Evolutionary conservation across 2,329 filamentous ascomycete species (phyloP).

Genomic region (Fusarium ambrosium): DNA sequence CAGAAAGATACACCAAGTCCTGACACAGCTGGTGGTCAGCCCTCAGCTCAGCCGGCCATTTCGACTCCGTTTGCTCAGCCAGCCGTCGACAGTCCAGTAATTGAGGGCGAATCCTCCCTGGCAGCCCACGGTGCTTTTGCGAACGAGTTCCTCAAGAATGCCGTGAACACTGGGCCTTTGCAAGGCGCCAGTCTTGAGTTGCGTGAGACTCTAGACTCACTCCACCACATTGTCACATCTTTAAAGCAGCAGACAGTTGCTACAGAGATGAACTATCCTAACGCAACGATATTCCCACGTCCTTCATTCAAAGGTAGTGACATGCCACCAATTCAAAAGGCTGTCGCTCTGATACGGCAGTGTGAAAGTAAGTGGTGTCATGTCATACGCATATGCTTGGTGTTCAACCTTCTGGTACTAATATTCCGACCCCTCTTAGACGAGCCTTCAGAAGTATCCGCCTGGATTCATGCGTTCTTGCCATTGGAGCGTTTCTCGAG

Average conservation of each 20-base stretch:
- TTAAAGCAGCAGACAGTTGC: slow-evolving; percentile 44
- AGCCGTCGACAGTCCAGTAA: slow-evolving; percentile 47
- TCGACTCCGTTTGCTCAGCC: slow-evolving; percentile 38
- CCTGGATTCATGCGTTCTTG: slow-evolving; percentile 50
- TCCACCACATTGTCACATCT: slow-evolving; percentile 47
- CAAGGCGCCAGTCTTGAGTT: slow-evolving; percentile 50
- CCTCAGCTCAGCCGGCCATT: slow-evolving; percentile 22
- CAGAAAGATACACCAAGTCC: slow-evolving; percentile 34
- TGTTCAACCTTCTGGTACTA: background rate
- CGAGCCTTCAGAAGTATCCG: slow-evolving; percentile 39
- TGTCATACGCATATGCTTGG: background rate
- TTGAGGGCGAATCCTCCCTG: slow-evolving; percentile 61
- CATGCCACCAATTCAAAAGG: slow-evolving; percentile 43
- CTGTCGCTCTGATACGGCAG: slow-evolving; percentile 38
- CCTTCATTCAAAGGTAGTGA: slow-evolving; percentile 36
- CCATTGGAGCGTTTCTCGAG: slow-evolving; percentile 49
- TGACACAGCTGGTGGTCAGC: slow-evolving; percentile 27
- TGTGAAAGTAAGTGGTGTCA: slow-evolving; percentile 34
- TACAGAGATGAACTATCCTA: slow-evolving; percentile 43
- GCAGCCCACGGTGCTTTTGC: slow-evolving; percentile 62
- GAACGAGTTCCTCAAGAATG: slow-evolving; percentile 59
- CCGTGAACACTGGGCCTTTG: slow-evolving; percentile 48
- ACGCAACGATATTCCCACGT: slow-evolving; percentile 38
- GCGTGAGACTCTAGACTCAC: slow-evolving; percentile 52
- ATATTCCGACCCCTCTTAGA: slow-evolving; percentile 15